phyloP scores from a whole-genome alignment of 1,284 basidiomycete species.

The Cutaneotrichosporon sp. region DNA sequence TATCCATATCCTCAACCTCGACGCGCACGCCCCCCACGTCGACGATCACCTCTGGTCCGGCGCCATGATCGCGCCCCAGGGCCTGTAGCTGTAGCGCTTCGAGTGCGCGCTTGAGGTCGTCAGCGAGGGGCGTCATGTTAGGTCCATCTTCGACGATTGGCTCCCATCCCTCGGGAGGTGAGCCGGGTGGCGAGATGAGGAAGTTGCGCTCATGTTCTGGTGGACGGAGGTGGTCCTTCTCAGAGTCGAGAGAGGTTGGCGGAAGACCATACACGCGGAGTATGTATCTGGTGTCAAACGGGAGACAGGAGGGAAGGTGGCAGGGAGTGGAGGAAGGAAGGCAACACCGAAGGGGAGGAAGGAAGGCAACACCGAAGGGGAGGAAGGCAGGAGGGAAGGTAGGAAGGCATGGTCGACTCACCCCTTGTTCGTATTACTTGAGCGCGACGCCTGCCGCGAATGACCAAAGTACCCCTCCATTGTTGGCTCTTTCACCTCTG shows the following conservation, averaged over 20 bases:
- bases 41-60: constrained; percentile 43
- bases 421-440: constrained; percentile 15
- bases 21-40: constrained; percentile 47
- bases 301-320: neutral
- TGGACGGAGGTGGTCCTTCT: constrained; percentile 62
- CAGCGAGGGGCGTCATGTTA: constrained; percentile 78
- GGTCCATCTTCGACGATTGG: constrained; percentile 88
- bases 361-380: neutral
- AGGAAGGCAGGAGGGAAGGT: neutral
- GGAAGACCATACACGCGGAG: constrained; percentile 78
- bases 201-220: constrained; percentile 88
- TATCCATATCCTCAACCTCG: constrained; percentile 45
- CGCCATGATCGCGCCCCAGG: constrained; percentile 16
- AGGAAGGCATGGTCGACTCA: constrained; percentile 3
- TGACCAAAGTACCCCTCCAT: constrained; percentile 16
- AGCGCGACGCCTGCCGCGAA: constrained; percentile 16
- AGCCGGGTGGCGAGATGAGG: constrained; percentile 96
- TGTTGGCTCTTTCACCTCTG: neutral
- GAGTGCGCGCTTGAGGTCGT: constrained; percentile 81
- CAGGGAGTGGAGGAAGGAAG: neutral
- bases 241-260: constrained; percentile 60
- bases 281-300: constrained; percentile 53
- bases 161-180: constrained; percentile 96
- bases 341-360: neutral
- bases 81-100: constrained; percentile 51